These are phyloP conservation scores for Colletotrichum brevisporum DNA, from an alignment of 2,329 filamentous ascomycete species.

Conservation along the genomic window DNA sequence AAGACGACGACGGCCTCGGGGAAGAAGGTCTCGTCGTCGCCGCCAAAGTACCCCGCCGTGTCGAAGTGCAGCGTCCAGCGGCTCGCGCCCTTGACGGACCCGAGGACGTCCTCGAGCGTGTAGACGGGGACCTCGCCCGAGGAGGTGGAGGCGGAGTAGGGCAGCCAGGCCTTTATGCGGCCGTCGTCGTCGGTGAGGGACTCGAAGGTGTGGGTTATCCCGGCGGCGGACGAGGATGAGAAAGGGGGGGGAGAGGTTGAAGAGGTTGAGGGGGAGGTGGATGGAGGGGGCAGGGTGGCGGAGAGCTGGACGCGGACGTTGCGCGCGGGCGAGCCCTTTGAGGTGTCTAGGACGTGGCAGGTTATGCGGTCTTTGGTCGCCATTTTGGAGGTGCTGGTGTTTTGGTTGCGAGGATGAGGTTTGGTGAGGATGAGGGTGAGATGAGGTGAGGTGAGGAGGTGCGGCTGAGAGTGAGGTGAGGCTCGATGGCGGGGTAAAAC, in stretches of 20 bases:
- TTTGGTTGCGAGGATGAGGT: background rate
- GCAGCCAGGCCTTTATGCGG: slow-evolving; percentile 78
- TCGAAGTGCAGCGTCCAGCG: slow-evolving; percentile 81
- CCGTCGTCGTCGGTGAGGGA: slow-evolving; percentile 83
- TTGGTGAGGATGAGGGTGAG: background rate
- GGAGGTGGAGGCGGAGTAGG: slow-evolving; percentile 64
- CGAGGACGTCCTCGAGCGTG: slow-evolving; percentile 70
- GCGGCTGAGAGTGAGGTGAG: slow-evolving; percentile 5
- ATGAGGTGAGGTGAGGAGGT: background rate
- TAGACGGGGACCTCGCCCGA: slow-evolving; percentile 71
- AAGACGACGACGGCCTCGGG: slow-evolving; percentile 71
- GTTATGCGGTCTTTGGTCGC: slow-evolving; percentile 77
- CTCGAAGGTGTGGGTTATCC: slow-evolving; percentile 67
- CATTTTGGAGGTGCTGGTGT: background rate
- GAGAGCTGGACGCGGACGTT: slow-evolving; percentile 77
- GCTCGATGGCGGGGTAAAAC: slow-evolving; percentile 26
- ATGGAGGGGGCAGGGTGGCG: slow-evolving; percentile 49
- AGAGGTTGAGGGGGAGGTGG: slow-evolving; percentile 44
- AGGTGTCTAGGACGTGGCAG: slow-evolving; percentile 89
- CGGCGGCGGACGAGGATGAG: slow-evolving; percentile 48
- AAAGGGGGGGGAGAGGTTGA: slow-evolving; percentile 46
- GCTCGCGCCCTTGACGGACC: slow-evolving; percentile 60
- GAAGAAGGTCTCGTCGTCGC: slow-evolving; percentile 72
- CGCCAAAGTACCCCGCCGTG: slow-evolving; percentile 80
- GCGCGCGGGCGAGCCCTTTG: slow-evolving; percentile 77